A percentile compares a stretch with the other conserved stretches of the same genome.
Evolutionary conservation across 1,284 basidiomycete genomes (phyloP).

Genomic region (Ustilago hordei): DNA sequence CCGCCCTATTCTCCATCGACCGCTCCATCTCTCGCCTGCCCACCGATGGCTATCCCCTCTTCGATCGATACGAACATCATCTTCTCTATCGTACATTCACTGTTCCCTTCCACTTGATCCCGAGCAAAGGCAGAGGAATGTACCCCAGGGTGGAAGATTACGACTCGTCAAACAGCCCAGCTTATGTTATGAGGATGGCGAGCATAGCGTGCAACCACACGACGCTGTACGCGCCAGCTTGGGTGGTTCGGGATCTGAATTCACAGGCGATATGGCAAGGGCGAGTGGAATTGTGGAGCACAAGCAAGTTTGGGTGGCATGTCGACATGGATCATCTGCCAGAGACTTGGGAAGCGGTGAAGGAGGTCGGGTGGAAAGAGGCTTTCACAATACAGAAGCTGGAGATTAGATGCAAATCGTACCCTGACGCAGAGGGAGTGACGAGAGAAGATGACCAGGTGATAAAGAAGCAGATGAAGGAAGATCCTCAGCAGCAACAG

Average conservation of each 20-base stretch:
- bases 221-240: constrained; percentile 24
- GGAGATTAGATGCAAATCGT: constrained; percentile 7
- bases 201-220: constrained; percentile 12
- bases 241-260: constrained; percentile 1
- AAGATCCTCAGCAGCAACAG: not conserved
- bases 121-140: constrained; percentile 9
- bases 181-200: not conserved
- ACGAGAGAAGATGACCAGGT: not conserved
- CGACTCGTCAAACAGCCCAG: not conserved
- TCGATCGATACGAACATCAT: constrained; percentile 25
- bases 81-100: constrained; percentile 49
- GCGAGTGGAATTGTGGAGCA: not conserved
- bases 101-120: constrained; percentile 41
- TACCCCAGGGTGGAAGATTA: constrained; percentile 17
- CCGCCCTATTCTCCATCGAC: constrained; percentile 40
- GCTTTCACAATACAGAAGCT: constrained; percentile 32
- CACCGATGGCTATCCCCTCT: not conserved
- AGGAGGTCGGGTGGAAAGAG: not conserved
- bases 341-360: constrained; percentile 13
- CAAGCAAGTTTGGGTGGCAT: constrained; percentile 8
- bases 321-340: constrained; percentile 50
- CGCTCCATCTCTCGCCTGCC: constrained; percentile 12
- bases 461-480: not conserved
- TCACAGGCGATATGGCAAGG: not conserved
- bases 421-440: not conserved